phyloP scores from a whole-genome alignment of 495 filamentous ascomycete species.

The Chlorociboria aeruginascens region DNA sequence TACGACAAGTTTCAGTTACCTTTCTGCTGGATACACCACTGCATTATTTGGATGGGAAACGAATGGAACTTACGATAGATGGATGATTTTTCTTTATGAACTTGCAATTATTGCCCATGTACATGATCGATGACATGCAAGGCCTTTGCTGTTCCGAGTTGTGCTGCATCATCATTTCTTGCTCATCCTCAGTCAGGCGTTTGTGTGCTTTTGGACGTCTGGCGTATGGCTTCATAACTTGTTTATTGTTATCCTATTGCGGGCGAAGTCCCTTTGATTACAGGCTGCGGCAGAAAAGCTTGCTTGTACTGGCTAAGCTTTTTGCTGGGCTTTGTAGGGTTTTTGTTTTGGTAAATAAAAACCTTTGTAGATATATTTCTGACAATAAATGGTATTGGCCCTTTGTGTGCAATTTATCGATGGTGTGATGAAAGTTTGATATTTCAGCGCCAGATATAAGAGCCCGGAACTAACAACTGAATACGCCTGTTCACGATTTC shows the following conservation, averaged over 20 bases:
- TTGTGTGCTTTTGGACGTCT: slow-evolving; percentile 10
- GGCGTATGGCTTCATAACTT: slow-evolving; percentile 15
- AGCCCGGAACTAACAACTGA: no score
- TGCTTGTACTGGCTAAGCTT: background rate
- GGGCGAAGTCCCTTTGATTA: slow-evolving; percentile 8
- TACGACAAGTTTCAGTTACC: slow-evolving; percentile 13
- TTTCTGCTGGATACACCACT: slow-evolving; percentile 16
- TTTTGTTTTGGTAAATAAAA: background rate
- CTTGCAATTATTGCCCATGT: slow-evolving; percentile 6
- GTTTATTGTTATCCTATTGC: slow-evolving; percentile 1
- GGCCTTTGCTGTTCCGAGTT: slow-evolving; percentile 5
- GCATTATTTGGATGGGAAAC: slow-evolving; percentile 24
- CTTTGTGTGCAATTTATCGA: background rate
- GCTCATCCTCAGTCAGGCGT: slow-evolving; percentile 17
- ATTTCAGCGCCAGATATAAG: no score
- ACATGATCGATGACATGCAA: slow-evolving; percentile 5
- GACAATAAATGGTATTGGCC: background rate
- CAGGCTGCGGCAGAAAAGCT: slow-evolving; percentile 9
- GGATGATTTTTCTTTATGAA: slow-evolving; percentile 14
- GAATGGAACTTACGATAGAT: slow-evolving; percentile 20
- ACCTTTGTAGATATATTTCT: slow-evolving; percentile 12
- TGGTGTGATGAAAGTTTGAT: no score
- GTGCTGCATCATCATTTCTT: slow-evolving; percentile 16
- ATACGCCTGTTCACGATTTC: no score
- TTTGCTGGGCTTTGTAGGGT: no score